These are phyloP conservation scores for Trypanosoma vivax DNA, from an alignment of 208 protist genomes.

Conservation along the genomic window DNA sequence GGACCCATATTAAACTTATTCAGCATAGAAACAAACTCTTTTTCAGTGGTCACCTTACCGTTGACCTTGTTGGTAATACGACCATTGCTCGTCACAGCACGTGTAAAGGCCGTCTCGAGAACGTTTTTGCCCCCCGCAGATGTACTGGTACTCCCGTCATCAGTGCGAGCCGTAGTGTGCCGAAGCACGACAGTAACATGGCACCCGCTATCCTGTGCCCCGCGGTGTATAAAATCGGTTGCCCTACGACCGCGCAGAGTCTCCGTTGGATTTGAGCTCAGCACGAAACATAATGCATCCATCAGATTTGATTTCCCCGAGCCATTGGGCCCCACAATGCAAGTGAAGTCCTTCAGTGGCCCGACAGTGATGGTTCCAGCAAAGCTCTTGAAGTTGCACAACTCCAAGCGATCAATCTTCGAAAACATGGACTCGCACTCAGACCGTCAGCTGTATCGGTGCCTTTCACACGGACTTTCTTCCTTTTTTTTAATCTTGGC, in stretches of 20 bases:
- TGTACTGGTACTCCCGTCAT: not conserved
- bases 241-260: constrained; percentile 73
- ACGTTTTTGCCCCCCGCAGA: not conserved
- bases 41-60: constrained; percentile 52
- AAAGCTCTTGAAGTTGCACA: constrained; percentile 99
- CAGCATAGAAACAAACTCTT: constrained; percentile 83
- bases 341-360: constrained; percentile 97
- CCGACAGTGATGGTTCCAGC: constrained; percentile 90
- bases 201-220: constrained; percentile 39
- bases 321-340: constrained; percentile 99
- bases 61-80: constrained; percentile 71
- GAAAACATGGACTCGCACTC: constrained; percentile 59
- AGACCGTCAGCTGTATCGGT: too few relatives aligned
- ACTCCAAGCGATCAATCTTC: constrained; percentile 83
- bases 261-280: constrained; percentile 70
- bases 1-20: constrained; percentile 72
- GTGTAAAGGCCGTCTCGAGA: constrained; percentile 73
- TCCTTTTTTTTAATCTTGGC: not conserved
- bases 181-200: constrained; percentile 79
- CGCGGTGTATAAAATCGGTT: constrained; percentile 92
- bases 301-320: constrained; percentile 98
- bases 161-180: constrained; percentile 7
- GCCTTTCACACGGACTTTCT: not conserved
- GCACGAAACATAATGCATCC: constrained; percentile 97
- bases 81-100: constrained; percentile 55